These are phyloP conservation scores for Trametes sanguinea DNA, from an alignment of 768 basidiomycete species.

Conservation along the genomic window DNA sequence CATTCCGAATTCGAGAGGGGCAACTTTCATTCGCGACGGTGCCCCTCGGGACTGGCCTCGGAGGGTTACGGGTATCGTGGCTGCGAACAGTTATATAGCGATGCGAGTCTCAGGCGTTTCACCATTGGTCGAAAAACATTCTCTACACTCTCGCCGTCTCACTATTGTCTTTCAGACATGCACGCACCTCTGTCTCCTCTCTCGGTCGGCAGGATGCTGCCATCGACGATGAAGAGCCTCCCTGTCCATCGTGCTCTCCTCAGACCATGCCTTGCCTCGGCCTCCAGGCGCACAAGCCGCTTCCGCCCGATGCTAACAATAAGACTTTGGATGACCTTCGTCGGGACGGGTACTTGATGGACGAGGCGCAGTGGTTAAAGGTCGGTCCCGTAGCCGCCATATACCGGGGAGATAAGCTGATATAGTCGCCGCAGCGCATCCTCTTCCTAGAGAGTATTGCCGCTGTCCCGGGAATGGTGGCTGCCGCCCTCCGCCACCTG, in stretches of 20 bases:
- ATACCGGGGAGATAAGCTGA: too few species aligned
- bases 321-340: constrained; percentile 76
- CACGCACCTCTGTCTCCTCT: constrained; percentile 12
- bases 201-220: constrained; percentile 13
- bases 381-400: constrained; percentile 40
- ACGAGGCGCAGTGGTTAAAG: constrained; percentile 74
- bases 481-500: constrained; percentile 84
- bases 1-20: not conserved
- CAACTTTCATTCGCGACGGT: constrained; percentile 9
- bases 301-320: constrained; percentile 54
- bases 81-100: constrained; percentile 22
- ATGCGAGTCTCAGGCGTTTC: not conserved
- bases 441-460: constrained; percentile 87
- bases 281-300: constrained; percentile 45
- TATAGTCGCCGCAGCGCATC: constrained; percentile 42
- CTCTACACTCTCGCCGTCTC: not conserved
- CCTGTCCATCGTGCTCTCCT: constrained; percentile 14
- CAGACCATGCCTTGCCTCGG: constrained; percentile 12
- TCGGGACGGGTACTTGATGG: constrained; percentile 71
- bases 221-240: constrained; percentile 10
- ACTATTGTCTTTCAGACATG: constrained; percentile 7
- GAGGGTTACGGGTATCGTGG: constrained; percentile 23
- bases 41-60: constrained; percentile 25
- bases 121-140: not conserved
- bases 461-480: constrained; percentile 97